Evolutionary conservation across 2,329 filamentous ascomycete species (phyloP).

Genomic region (Bipolaris zeicola): DNA sequence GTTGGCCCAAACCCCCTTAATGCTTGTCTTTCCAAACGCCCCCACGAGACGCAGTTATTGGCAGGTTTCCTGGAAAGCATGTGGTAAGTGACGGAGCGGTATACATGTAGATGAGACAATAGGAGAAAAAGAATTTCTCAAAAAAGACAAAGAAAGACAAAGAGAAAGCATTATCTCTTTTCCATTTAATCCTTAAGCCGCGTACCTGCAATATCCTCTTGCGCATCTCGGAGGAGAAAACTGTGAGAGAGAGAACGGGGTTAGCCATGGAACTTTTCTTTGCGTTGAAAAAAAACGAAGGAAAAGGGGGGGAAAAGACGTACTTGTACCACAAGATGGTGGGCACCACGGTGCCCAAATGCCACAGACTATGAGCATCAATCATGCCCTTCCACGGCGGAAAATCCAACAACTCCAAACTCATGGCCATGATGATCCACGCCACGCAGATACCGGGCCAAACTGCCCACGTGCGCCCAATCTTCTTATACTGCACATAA

Average conservation of each 20-base stretch:
- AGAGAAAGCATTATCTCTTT: not conserved
- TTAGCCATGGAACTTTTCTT: not conserved
- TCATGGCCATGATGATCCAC: constrained; percentile 93
- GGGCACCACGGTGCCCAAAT: constrained; percentile 87
- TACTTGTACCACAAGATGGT: constrained; percentile 94
- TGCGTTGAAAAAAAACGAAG: not conserved
- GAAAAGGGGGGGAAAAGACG: constrained; percentile 50
- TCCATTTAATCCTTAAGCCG: constrained; percentile 68
- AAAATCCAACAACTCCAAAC: constrained; percentile 93
- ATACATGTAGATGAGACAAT: constrained; percentile 3
- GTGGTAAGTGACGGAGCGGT: constrained; percentile 27
- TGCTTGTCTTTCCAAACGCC: constrained; percentile 12
- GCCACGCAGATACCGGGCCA: constrained; percentile 91
- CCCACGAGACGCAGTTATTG: not conserved
- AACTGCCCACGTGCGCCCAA: constrained; percentile 76
- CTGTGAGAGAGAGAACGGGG: constrained; percentile 52
- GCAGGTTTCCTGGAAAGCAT: constrained; percentile 24
- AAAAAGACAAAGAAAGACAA: not conserved
- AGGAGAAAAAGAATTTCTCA: no score
- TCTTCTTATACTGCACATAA: constrained; percentile 71
- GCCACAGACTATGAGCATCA: constrained; percentile 96
- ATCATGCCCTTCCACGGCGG: constrained; percentile 79
- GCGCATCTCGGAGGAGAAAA: constrained; percentile 83
- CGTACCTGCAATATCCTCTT: constrained; percentile 76
- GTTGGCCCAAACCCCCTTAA: not conserved